Conservation (phyloP, 1,139 yeast species). For the Wickerhamomyces sp. region DNA sequence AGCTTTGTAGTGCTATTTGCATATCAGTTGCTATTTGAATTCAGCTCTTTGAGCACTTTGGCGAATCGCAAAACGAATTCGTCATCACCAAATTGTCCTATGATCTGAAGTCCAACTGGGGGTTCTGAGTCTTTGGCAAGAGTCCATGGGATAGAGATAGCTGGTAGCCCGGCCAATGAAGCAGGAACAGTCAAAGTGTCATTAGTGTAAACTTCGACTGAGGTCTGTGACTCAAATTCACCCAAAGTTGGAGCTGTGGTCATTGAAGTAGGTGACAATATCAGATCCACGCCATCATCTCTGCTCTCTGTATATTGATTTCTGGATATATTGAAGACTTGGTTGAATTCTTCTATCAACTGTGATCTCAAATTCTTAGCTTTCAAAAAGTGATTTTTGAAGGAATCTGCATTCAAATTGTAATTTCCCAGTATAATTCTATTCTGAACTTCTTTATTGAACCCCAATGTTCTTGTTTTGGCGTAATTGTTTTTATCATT, state of each 20-base stretch:
- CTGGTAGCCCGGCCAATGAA: constrained; percentile 87
- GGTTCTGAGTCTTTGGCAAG: constrained; percentile 23
- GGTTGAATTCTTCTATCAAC: constrained; percentile 61
- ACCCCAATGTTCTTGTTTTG: constrained; percentile 56
- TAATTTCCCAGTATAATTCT: constrained; percentile 84
- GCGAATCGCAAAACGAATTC: constrained; percentile 43
- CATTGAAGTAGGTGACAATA: constrained; percentile 70
- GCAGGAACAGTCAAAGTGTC: constrained; percentile 89
- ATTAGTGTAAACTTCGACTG: constrained; percentile 65
- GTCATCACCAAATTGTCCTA: constrained; percentile 88
- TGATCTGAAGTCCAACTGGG: constrained; percentile 69
- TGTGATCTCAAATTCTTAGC: constrained; percentile 66
- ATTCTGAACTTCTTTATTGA: constrained; percentile 80
- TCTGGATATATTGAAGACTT: constrained; percentile 52
- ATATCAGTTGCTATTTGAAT: not conserved
- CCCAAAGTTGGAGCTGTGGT: constrained; percentile 51
- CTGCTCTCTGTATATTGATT: constrained; percentile 26
- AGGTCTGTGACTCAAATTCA: constrained; percentile 38
- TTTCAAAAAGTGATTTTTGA: constrained; percentile 70
- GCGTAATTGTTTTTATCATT: constrained; percentile 40
- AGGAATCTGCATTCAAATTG: constrained; percentile 67
- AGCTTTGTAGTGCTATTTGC: not conserved
- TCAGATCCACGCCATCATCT: constrained; percentile 53
- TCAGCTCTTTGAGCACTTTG: constrained; percentile 9
- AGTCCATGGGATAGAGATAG: constrained; percentile 65